Percentiles rank a stretch among this genome's conserved stretches.
Conservation (phyloP, 768 basidiomycete genomes). For the Podaxis carcinomalis region DNA sequence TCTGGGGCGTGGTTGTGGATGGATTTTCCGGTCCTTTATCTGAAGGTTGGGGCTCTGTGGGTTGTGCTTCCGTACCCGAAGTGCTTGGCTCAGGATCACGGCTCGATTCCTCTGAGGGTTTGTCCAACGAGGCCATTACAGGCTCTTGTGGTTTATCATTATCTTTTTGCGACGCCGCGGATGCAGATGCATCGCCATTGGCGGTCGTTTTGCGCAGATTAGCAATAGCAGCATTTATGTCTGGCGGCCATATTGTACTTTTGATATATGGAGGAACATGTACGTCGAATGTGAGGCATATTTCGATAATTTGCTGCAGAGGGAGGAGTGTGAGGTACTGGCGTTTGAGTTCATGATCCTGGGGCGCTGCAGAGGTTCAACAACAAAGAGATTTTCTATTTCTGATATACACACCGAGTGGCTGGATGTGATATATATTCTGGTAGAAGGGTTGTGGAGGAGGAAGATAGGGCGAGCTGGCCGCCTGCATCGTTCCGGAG, state of each 20-base stretch:
- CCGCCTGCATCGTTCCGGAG: conserved; percentile 58
- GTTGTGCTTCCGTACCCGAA: conserved; percentile 15
- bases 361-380: conserved; percentile 20
- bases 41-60: conserved; percentile 19
- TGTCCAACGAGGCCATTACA: conserved; percentile 5
- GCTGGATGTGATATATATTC: conserved; percentile 29
- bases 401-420: conserved; percentile 21
- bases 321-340: conserved; percentile 67
- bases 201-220: conserved; percentile 36
- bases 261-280: conserved; percentile 64
- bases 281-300: conserved; percentile 68
- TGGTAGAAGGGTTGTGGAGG: conserved; percentile 33
- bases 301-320: conserved; percentile 71
- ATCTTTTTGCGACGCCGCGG: conserved; percentile 3
- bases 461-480: conserved; percentile 33
- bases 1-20: conserved; percentile 10
- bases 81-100: neutral
- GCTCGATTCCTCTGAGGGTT: neutral
- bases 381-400: conserved; percentile 15
- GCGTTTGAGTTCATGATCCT: conserved; percentile 64
- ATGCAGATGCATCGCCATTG: conserved; percentile 14
- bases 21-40: conserved; percentile 14
- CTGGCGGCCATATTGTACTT: conserved; percentile 67
- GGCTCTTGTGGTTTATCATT: conserved; percentile 10
- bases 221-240: conserved; percentile 62